Evolutionary conservation across 129 eudicot genomes (phyloP).

Genomic region (sunflower (Helianthus annuus)): DNA sequence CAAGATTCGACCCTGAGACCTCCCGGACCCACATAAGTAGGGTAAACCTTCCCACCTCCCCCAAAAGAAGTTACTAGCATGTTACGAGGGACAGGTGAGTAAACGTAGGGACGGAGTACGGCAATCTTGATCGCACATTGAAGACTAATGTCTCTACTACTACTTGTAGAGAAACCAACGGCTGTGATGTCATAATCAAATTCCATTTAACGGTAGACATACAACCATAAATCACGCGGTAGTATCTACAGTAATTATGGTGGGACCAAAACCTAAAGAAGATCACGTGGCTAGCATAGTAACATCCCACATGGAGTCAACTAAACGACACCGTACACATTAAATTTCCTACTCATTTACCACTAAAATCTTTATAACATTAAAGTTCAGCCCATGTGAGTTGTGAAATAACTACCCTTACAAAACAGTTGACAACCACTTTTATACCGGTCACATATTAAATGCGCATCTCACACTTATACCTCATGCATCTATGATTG

Average conservation of each 20-base stretch:
- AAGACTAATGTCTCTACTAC: conserved; percentile 7
- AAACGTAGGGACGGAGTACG: conserved; percentile 32
- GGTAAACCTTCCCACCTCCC: no score
- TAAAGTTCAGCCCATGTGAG: conserved; percentile 30
- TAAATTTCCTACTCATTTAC: conserved; percentile 13
- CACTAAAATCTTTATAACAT: conserved; percentile 24
- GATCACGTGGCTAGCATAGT: conserved; percentile 37
- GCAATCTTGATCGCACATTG: no score
- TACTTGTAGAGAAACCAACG: conserved; percentile 16
- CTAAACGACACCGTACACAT: conserved; percentile 46
- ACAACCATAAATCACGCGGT: conserved; percentile 39
- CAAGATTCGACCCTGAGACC: no score
- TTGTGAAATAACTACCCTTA: conserved; percentile 36
- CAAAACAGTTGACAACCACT: conserved; percentile 18
- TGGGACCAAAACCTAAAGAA: conserved; percentile 30
- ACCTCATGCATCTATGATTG: conserved; percentile 10
- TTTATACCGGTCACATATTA: conserved; percentile 18
- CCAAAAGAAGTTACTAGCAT: conserved; percentile 7
- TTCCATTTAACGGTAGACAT: conserved; percentile 35
- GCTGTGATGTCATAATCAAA: conserved; percentile 28
- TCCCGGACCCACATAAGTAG: no score
- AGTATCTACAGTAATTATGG: conserved; percentile 28
- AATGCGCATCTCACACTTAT: neutral
- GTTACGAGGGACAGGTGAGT: conserved; percentile 4
- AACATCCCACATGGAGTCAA: conserved; percentile 35